Conservation (phyloP, 768 basidiomycete species). For the Amanita thiersii region DNA sequence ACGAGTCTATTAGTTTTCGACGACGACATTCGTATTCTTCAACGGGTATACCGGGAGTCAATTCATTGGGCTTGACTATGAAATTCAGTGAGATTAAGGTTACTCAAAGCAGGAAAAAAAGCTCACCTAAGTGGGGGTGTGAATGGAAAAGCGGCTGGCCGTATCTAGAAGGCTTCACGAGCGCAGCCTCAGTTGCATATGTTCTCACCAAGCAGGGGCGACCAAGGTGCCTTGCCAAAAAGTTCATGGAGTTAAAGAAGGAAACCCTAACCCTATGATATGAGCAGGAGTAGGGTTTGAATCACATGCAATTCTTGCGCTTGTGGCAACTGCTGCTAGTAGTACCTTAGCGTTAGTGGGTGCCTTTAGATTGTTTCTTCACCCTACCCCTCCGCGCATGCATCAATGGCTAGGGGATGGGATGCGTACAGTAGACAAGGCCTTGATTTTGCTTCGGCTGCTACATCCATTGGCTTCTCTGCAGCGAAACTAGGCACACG, state of each 20-base stretch:
- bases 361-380: neutral
- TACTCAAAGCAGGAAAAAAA: constrained; percentile 7
- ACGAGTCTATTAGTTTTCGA: constrained; percentile 55
- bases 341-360: no score
- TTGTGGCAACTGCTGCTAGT: neutral
- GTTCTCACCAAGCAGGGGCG: neutral
- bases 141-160: constrained; percentile 75
- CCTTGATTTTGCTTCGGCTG: constrained; percentile 58
- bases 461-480: constrained; percentile 57
- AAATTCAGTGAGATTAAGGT: neutral
- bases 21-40: constrained; percentile 75
- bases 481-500: constrained; percentile 61
- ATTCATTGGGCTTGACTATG: constrained; percentile 51
- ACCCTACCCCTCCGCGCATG: neutral
- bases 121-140: constrained; percentile 73
- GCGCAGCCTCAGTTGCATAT: constrained; percentile 9
- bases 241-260: neutral
- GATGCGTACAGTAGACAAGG: constrained; percentile 47
- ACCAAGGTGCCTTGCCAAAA: neutral
- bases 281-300: neutral
- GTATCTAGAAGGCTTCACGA: constrained; percentile 60
- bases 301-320: constrained; percentile 1
- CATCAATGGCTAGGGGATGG: constrained; percentile 34
- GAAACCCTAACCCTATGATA: constrained; percentile 8
- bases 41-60: constrained; percentile 75